Evolutionary conservation across 2,329 filamentous ascomycete genomes (phyloP).

Genomic region (Thielaviopsis populi): DNA sequence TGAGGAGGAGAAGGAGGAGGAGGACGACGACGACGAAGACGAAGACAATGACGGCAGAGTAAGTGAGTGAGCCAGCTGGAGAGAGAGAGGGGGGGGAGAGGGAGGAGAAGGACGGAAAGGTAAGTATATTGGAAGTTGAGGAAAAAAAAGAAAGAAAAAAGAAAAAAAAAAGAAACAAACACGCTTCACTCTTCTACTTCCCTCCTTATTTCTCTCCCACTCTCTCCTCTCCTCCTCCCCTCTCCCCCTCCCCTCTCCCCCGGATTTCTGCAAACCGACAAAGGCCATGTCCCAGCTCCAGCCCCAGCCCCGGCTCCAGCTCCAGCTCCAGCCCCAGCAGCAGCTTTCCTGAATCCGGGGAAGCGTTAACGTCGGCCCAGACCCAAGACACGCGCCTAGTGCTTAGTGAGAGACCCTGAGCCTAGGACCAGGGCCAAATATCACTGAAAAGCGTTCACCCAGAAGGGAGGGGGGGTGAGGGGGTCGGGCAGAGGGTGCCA

Average conservation of each 20-base stretch:
- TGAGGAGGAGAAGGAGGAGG: not conserved
- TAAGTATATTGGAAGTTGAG: no score
- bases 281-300: not conserved
- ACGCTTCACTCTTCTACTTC: no score
- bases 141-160: not conserved
- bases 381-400: not conserved
- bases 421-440: not conserved
- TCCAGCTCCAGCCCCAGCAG: not conserved
- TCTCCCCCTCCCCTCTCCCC: not conserved
- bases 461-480: not conserved
- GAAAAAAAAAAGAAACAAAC: no score
- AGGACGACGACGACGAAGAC: not conserved
- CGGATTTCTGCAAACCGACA: not conserved
- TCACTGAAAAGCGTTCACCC: slow-evolving; percentile 1
- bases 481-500: no score
- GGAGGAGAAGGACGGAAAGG: not conserved
- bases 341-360: not conserved
- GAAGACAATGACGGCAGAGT: not conserved
- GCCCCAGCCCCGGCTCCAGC: no score
- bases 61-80: no score
- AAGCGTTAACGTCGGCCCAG: not conserved
- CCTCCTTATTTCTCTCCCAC: not conserved
- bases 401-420: not conserved
- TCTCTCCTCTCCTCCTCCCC: not conserved
- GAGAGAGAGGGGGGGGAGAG: not conserved